Base-by-base conservation (phyloP, 805 yeast genomes). In the Metschnikowia santaceciliae region DNA sequence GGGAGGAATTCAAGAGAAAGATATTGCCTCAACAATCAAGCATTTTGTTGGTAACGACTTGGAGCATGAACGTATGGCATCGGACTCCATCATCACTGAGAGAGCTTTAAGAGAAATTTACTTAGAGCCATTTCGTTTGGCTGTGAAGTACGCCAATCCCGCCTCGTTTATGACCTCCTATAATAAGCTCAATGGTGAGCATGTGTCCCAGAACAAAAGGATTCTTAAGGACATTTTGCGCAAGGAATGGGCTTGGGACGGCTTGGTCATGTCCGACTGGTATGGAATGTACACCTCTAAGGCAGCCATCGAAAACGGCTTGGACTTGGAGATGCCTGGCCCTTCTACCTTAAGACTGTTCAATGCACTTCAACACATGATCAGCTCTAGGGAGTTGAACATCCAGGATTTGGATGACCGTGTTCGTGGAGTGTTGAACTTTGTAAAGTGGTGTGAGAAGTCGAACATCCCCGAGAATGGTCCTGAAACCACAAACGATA, bases 301-400 rank as follows among this genome's bases (percentile, higher is more conserved):
- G 39, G 55, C 54, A 3, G 59, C 69, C 6, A 56, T 67, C 49
- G 61, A 58, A 46, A 59, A 58, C 49, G 72, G 72, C 3, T 59
- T 67, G 50, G 70, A 67, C 51, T 56, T 67, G 53, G 72, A 67
- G 53, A 67, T 67, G 72, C 72, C 72, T 0, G 72, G 72, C 10
- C 69, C 68, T 13, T 54, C 70, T 2, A 51, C 41, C 20, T 61
- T 64, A 48, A 57, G 72, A 53, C 46, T 42, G 3, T 43, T 46
- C 5, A 50, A 43, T 5, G 53, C 56, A 19, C 36, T 67, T 14
- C 48, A 50, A 26, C 69, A 64, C 45, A 63, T 62, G 68, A 46
- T 67, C 4, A 48, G 48, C 19, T 55, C 67, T 6, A 55, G 59
- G 36, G 72, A 67, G 52, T 55, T 67, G 47, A 63, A 62, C 43